Evolutionary conservation across 805 yeast genomes (phyloP).

Genomic region (Lipomyces starkeyi): DNA sequence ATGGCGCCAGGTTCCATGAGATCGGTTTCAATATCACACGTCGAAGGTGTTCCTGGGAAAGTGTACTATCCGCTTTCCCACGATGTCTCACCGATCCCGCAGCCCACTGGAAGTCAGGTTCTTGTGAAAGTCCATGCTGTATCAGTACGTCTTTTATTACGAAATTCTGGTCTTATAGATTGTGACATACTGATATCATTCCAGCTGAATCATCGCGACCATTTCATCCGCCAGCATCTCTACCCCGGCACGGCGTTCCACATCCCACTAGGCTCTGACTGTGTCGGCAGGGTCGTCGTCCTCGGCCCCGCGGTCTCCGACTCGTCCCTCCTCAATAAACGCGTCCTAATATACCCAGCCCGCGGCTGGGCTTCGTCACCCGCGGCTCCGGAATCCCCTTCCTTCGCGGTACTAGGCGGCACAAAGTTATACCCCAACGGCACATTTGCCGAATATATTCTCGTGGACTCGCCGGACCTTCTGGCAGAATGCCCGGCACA

Average conservation of each 20-base stretch:
- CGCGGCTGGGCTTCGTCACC: slow-evolving; percentile 29
- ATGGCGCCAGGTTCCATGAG: slow-evolving; percentile 11
- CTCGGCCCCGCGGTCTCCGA: slow-evolving; percentile 17
- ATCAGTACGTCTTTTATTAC: slow-evolving; percentile 13
- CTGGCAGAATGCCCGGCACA: slow-evolving; percentile 30
- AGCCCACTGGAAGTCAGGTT: slow-evolving; percentile 20
- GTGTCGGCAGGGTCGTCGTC: slow-evolving; percentile 34
- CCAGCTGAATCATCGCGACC: slow-evolving; percentile 39
- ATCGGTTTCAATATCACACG: slow-evolving; percentile 13
- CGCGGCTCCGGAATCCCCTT: slow-evolving; percentile 26
- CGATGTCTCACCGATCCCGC: neutral
- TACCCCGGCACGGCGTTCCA: slow-evolving; percentile 36
- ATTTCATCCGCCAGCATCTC: slow-evolving; percentile 32
- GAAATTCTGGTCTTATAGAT: neutral
- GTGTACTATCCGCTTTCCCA: slow-evolving; percentile 17
- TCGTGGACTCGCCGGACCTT: slow-evolving; percentile 21
- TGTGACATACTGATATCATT: neutral
- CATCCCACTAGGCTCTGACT: slow-evolving; percentile 37
- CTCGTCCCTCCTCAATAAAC: slow-evolving; percentile 13
- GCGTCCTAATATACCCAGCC: slow-evolving; percentile 34
- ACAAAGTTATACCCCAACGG: slow-evolving; percentile 32
- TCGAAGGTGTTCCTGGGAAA: slow-evolving; percentile 25
- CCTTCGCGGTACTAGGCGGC: slow-evolving; percentile 37
- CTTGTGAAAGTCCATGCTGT: slow-evolving; percentile 30
- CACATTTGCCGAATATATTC: slow-evolving; percentile 31